phyloP scores from a whole-genome alignment of 306 rosid species.

The Prunus davidiana region DNA sequence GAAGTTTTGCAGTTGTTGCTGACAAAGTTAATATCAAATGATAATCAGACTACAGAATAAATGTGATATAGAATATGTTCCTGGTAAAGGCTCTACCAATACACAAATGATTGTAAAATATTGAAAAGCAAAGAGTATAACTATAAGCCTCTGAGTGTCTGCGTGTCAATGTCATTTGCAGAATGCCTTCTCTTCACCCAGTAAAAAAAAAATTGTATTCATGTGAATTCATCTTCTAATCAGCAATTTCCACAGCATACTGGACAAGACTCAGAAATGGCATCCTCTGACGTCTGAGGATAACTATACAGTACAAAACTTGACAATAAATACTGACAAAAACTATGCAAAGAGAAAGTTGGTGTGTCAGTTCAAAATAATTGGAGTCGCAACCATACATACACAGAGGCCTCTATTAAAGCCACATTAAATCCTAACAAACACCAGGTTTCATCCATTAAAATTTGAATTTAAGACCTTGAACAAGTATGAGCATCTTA shows the following conservation, averaged over 20 bases:
- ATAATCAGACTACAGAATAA: background rate
- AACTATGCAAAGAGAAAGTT: background rate
- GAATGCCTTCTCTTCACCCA: background rate
- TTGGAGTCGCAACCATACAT: background rate
- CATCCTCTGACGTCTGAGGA: slow-evolving; percentile 45
- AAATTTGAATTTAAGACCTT: too few species aligned
- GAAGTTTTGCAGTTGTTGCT: slow-evolving; percentile 82
- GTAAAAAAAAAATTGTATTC: too few species aligned
- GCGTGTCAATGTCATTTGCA: background rate
- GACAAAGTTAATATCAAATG: slow-evolving; percentile 12
- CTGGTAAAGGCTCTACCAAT: slow-evolving; percentile 45
- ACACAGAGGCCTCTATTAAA: background rate
- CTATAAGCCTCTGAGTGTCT: background rate
- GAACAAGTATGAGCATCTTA: too few species aligned
- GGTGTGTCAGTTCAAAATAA: too few species aligned
- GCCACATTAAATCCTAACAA: background rate
- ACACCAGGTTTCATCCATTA: background rate
- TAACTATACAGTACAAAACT: slow-evolving; percentile 51
- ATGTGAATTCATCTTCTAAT: background rate
- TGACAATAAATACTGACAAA: background rate
- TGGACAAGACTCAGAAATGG: slow-evolving; percentile 62
- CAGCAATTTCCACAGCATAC: slow-evolving; percentile 63
- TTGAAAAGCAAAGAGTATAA: background rate
- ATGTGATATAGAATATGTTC: background rate
- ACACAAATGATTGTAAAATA: background rate